These are phyloP conservation scores for Boletus speciosus DNA, from an alignment of 768 basidiomycete species.

Conservation along the genomic window DNA sequence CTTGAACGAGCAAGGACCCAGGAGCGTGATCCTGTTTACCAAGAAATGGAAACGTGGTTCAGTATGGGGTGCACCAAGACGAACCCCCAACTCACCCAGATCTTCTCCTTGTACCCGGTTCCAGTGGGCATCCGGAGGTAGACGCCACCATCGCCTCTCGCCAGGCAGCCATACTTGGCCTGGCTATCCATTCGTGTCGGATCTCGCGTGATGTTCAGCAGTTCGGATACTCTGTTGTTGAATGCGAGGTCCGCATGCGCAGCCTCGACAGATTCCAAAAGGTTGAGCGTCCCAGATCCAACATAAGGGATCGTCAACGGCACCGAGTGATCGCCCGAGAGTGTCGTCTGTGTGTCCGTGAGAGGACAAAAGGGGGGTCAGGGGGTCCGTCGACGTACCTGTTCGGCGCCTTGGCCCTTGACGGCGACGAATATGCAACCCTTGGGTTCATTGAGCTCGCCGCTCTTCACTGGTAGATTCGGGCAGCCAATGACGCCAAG, in stretches of 20 bases:
- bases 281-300: conserved; percentile 47
- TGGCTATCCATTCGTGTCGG: conserved; percentile 92
- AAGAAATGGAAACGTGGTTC: neutral
- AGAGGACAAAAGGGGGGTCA: neutral
- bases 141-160: conserved; percentile 79
- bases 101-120: conserved; percentile 84
- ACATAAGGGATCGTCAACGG: conserved; percentile 47
- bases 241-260: conserved; percentile 89
- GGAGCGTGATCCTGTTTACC: conserved; percentile 79
- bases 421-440: conserved; percentile 87
- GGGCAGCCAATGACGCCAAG: conserved; percentile 91
- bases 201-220: conserved; percentile 60
- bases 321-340: conserved; percentile 47
- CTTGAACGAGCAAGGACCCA: conserved; percentile 78
- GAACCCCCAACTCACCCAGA: conserved; percentile 66
- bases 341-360: conserved; percentile 41
- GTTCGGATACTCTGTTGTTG: conserved; percentile 65
- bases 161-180: conserved; percentile 88
- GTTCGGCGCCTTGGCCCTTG: conserved; percentile 80
- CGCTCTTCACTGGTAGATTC: conserved; percentile 66
- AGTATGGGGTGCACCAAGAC: too few relatives aligned
- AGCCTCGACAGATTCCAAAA: conserved; percentile 91
- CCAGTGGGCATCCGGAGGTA: conserved; percentile 81
- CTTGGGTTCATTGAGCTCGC: conserved; percentile 52
- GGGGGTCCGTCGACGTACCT: conserved; percentile 36